phyloP scores from a whole-genome alignment of 2,329 filamentous ascomycete genomes.

The Cercospora janseana region DNA sequence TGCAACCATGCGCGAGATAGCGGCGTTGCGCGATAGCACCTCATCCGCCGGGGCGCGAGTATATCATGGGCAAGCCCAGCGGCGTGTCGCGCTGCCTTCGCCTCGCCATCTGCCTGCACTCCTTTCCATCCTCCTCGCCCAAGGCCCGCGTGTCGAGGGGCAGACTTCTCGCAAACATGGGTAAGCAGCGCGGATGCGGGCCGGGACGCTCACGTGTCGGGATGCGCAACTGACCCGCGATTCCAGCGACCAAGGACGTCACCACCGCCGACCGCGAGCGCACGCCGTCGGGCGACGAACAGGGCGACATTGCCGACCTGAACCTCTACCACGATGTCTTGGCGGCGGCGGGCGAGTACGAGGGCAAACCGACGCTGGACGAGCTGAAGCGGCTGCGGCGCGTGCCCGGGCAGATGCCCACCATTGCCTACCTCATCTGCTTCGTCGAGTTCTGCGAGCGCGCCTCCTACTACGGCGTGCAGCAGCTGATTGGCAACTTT shows the following conservation, averaged over 20 bases:
- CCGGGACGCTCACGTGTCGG: not conserved
- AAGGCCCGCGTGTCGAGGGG: no score
- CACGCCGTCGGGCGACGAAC: conserved; percentile 12
- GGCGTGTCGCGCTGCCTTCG: conserved; percentile 2
- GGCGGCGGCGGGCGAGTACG: conserved; percentile 20
- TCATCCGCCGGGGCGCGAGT: not conserved
- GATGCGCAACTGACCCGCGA: not conserved
- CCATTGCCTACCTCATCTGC: conserved; percentile 38
- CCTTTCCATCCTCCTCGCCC: not conserved
- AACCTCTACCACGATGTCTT: conserved; percentile 20
- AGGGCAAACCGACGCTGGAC: conserved; percentile 42
- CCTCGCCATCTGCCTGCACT: not conserved
- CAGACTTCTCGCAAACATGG: no score
- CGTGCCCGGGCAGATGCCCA: conserved; percentile 44
- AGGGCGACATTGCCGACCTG: conserved; percentile 10
- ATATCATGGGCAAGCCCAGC: conserved; percentile 6
- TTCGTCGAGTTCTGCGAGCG: conserved; percentile 51
- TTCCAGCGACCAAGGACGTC: conserved; percentile 10
- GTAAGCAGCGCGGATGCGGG: no score
- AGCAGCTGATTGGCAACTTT: conserved; percentile 51
- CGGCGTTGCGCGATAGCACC: conserved; percentile 5
- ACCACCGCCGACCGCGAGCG: conserved; percentile 3
- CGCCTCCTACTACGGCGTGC: conserved; percentile 46
- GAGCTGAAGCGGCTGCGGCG: conserved; percentile 45
- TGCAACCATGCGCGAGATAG: not conserved